Base-by-base conservation (phyloP, 108 stramenopile genomes). In the Cyclotella atomus region DNA sequence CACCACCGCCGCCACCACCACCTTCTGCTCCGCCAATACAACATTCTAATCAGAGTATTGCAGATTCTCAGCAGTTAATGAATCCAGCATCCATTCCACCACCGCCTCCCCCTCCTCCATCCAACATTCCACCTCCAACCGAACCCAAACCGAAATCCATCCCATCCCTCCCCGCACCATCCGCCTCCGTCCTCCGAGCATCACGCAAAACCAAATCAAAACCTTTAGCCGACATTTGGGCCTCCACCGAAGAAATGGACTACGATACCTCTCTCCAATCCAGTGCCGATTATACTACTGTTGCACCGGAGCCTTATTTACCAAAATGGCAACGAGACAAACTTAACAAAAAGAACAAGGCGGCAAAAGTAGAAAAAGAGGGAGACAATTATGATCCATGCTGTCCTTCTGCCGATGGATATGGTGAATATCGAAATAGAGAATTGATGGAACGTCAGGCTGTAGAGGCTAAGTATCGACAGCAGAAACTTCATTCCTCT, bases 161-260 rank as follows among this genome's bases (percentile, higher is more conserved):
- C 29, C 85, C 85, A 24, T 57, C 70, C 20, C 77, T 91, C 15
- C 90, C 90, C 16, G 41, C 72, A 47, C 89, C 93, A 34, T 89
- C 88, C 28, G 61, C 76, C 56, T 69, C 92, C 23, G 92, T 91
- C 6, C 54, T 84, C 64, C 81, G 89, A 25, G 65, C 70, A 21
- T 59, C 69, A 27, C 75, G 75, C 38, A 75, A 70, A 35, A 64
- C 32, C 59, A 81, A 79, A 69, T 74, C 38, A 38, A 76, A 69
- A 57, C 33, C 44, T 57, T 23, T 64, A 14, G 88, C 78, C 4
- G 94, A 95, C 68, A 89, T 95, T 78, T 95, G 94, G 94, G 94
- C 94, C 20, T 89, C 90, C 7, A 76, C 59, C 16, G 94, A 95
- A 68, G 94, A 95, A 80, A 85, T 95, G 57, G 78, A 87, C 17